Base-by-base conservation (phyloP, 2,329 filamentous ascomycete genomes). In the Calonectria ilicicola region DNA sequence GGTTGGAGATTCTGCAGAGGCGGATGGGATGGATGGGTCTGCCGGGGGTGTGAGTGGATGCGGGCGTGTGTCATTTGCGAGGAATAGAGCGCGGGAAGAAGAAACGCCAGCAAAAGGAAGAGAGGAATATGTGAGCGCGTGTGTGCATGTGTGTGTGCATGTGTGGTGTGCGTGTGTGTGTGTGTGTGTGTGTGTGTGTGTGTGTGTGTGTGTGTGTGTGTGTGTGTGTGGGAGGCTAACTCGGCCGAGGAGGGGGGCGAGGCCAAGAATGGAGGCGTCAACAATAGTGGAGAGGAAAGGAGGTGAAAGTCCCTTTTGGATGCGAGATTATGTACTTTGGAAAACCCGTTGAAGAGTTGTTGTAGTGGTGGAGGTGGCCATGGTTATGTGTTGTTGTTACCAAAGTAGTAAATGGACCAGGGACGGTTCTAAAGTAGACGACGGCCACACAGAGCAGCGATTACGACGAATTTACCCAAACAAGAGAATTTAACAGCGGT, bases 381-480 rank as follows among this genome's bases (percentile, higher is more conserved):
- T 63, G 71, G 53, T 67, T 68, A 49, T 67, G 65, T 63, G 49
- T 60, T 32, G 49, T 32, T 58, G 53, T 40, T 60, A 35, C n/a
- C 32, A 60, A 56, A 60, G 53, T 19, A 60, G 32, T 40, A 60
- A 26, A 60, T 40, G 53, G 53, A 38, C 53, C 53, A 40, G 53
- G 53, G 32, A 60, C 35, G 53, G 35, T 32, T 60, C 38, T 60
- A 60, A 58, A 60, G 53, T 17, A 56, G 29, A 65, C 29, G 40
- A 42, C 35, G 29, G 26, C 44, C 32, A 23, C 35, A 42, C 32
- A 27, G 29, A 62, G 15, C 56, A 38, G 58, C 40, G 40, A 42
- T 65, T 26, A 75, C 70, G 70, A 66, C 69, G 69, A 74, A 73
- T 73, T 74, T 26, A n/a, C 19, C 44, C 65, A 58, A 74, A 72